phyloP scores from a whole-genome alignment of 2,329 filamentous ascomycete species.

The Xylariomycetidae sp. region DNA sequence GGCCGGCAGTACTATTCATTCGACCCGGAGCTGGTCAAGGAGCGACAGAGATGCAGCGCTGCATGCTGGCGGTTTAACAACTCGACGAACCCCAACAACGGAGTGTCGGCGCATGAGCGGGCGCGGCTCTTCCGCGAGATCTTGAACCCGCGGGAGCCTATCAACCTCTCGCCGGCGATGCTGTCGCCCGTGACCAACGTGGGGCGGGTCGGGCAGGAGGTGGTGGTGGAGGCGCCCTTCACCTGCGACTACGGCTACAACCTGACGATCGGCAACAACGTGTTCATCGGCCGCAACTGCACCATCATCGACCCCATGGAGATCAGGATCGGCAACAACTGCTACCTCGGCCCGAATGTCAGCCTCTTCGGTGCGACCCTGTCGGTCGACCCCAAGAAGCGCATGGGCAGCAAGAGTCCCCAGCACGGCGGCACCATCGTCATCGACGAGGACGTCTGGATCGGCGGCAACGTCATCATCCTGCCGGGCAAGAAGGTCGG shows the following conservation, averaged over 20 bases:
- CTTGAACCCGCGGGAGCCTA: conserved; percentile 55
- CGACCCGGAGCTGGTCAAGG: conserved; percentile 70
- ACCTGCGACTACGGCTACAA: conserved; percentile 96
- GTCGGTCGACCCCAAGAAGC: conserved; percentile 66
- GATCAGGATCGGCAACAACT: conserved; percentile 75
- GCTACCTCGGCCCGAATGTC: conserved; percentile 77
- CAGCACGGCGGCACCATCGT: conserved; percentile 67
- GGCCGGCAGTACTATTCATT: conserved; percentile 77
- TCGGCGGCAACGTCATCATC: conserved; percentile 73
- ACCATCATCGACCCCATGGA: conserved; percentile 81
- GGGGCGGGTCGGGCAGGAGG: conserved; percentile 67
- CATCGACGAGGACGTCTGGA: conserved; percentile 83
- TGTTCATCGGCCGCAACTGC: conserved; percentile 78
- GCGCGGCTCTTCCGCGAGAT: conserved; percentile 68
- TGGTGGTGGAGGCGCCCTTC: conserved; percentile 82
- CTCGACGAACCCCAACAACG: conserved; percentile 68
- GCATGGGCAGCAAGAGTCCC: conserved; percentile 68
- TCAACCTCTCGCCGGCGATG: conserved; percentile 52
- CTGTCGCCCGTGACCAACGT: conserved; percentile 47
- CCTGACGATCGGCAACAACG: conserved; percentile 79
- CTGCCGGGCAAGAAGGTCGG: conserved; percentile 78
- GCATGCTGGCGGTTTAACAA: conserved; percentile 86
- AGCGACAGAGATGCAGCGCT: conserved; percentile 78
- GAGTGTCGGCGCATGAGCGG: conserved; percentile 65
- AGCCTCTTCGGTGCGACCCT: conserved; percentile 76